Evolutionary conservation across 2,329 filamentous ascomycete genomes (phyloP), one percentile per base, ranked within the genome.

Genomic region (Colletotrichum tabaci): DNA sequence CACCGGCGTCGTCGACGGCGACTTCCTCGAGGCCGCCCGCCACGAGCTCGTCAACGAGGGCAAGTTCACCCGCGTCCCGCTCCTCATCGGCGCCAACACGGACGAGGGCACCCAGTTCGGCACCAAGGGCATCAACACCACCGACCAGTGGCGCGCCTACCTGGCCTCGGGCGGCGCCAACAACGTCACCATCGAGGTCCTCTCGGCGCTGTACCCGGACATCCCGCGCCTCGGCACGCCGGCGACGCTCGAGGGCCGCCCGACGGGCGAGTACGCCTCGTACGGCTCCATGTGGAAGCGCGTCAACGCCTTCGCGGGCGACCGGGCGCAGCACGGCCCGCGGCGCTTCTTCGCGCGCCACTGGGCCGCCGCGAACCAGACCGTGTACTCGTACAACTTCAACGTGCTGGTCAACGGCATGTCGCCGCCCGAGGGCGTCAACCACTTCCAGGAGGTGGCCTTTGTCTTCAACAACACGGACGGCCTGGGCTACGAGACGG

Each of bases 61-160:
- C 57, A 85, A 86, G 21, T 92, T 93, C 74, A 87, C 92, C 67
- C 85, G 89, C 63, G 89, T 93, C 0, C 90, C 91, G 1, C 86
- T 93, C 50, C 83, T 94, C 8, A 82, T 86, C 44, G 91, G 92
- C 8, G 87, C 86, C 46, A 93, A 92, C 78, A 87, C 87, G 1
- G 91, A 93, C 74, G 92, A 94, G 77, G 92, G 82, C 49, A 87
- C 87, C 0, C 82, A 83, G 1, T 92, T 91, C 75, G 86, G 84
- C 0, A 84, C 85, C 13, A 77, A 72, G 7, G 87, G 85, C 18
- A 86, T 92, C 72, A 87, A 91, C 76, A 89, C 86, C 1, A 87
- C 84, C 13, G 84, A 81, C 18, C 84, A 90, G 61, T 88, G 91
- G 76, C 79, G 82, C 55, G 76, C 78, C 23, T 82, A 79, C 61